These are phyloP conservation scores for Aspergillus biplanus DNA, from an alignment of 495 filamentous ascomycete genomes.

Conservation along the genomic window DNA sequence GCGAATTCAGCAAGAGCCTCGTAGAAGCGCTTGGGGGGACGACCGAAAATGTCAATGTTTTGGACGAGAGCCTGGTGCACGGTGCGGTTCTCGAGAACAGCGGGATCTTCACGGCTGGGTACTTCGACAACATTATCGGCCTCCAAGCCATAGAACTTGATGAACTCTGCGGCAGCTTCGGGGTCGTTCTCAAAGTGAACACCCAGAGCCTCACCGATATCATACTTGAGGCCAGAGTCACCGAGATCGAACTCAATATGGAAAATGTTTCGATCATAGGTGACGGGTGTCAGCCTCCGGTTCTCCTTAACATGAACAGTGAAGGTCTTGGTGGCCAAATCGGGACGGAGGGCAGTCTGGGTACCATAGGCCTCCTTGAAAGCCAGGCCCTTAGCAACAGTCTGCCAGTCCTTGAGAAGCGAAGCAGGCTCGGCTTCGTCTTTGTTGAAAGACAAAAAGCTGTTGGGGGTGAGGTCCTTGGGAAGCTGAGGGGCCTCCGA, in stretches of 20 bases:
- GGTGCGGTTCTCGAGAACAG: constrained; percentile 82
- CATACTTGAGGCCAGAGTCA: constrained; percentile 85
- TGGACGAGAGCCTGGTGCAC: constrained; percentile 91
- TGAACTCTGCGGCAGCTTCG: constrained; percentile 78
- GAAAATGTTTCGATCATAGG: constrained; percentile 99
- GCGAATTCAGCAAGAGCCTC: constrained; percentile 89
- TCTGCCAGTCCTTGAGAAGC: constrained; percentile 74
- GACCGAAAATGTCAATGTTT: constrained; percentile 96
- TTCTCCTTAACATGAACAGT: constrained; percentile 94
- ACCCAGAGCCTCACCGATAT: constrained; percentile 97
- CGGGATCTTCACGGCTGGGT: constrained; percentile 79
- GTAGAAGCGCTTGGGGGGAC: constrained; percentile 96
- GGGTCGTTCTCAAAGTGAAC: constrained; percentile 93
- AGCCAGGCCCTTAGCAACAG: constrained; percentile 80
- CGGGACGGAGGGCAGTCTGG: constrained; percentile 74
- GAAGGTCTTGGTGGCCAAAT: constrained; percentile 81
- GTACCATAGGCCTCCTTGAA: constrained; percentile 96
- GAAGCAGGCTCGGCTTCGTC: constrained; percentile 67
- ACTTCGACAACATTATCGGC: constrained; percentile 85
- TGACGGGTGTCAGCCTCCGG: constrained; percentile 81
- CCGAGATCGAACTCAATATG: constrained; percentile 98
- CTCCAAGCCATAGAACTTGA: constrained; percentile 83
- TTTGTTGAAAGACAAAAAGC: constrained; percentile 83
- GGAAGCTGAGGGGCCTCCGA: constrained; percentile 54
- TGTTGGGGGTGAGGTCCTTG: constrained; percentile 68